These are phyloP conservation scores for Amanita muscaria DNA, from an alignment of 768 basidiomycete genomes.

Conservation along the genomic window DNA sequence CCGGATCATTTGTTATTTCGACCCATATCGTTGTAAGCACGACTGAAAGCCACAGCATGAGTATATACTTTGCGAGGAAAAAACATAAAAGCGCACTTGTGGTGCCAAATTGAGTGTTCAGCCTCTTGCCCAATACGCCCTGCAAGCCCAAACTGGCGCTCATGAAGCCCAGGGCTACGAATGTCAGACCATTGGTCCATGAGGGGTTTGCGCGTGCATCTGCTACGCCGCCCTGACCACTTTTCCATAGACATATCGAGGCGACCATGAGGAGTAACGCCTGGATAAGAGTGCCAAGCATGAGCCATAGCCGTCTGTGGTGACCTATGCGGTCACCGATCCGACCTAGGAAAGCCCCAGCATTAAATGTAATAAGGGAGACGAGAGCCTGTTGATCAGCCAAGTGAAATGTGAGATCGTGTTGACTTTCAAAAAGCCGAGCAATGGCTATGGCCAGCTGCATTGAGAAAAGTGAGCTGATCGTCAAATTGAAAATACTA, in stretches of 20 bases:
- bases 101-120: conserved; percentile 73
- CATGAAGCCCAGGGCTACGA: conserved; percentile 69
- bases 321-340: conserved; percentile 77
- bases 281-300: conserved; percentile 63
- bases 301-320: conserved; percentile 68
- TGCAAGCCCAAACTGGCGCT: conserved; percentile 79
- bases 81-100: conserved; percentile 40
- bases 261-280: conserved; percentile 67
- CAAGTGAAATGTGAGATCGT: conserved; percentile 58
- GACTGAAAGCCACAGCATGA: conserved; percentile 15
- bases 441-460: conserved; percentile 76
- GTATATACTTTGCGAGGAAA: neutral
- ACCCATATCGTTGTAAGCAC: conserved; percentile 68
- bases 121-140: conserved; percentile 75
- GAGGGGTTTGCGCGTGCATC: conserved; percentile 49
- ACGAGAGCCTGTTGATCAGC: conserved; percentile 80
- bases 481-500: neutral
- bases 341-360: conserved; percentile 71
- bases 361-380: conserved; percentile 69
- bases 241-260: conserved; percentile 65
- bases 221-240: conserved; percentile 47
- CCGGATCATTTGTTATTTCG: conserved; percentile 55
- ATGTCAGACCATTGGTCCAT: conserved; percentile 62
- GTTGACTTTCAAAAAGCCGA: conserved; percentile 56
- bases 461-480: neutral